Base-by-base conservation (phyloP, 768 basidiomycete species). In the Boletus tylopilopsis region DNA sequence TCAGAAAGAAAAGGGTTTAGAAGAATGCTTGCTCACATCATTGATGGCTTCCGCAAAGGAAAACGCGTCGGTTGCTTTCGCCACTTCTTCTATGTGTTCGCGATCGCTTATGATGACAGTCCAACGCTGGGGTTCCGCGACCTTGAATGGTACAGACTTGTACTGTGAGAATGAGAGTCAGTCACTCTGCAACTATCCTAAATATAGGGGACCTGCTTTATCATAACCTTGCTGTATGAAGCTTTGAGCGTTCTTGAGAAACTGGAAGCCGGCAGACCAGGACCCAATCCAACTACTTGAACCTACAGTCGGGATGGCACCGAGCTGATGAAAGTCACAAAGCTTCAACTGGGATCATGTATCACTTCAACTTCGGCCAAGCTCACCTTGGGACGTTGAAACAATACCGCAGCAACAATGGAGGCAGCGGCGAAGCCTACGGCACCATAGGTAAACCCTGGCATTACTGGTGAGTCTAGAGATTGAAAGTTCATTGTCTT, bases 71-170 rank as follows among this genome's bases (percentile, higher is more conserved):
- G 33, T 6, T 13, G 33, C 33, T 34, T 13, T 34, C 33, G 16
- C 33, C n/a, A 34, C 11, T 8, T 34, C 33, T 6, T 34, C 53
- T 15, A 50, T 11, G 3, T 50, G 48, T 9, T 61, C 46, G 0
- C 53, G 59, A 6, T 61, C 63, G 16, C 59, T 59, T 1, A 73
- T 39, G 13, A 81, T 35, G 23, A 79, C 68, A 0, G 61, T 46
- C 79, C 78, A 80, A n/a, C 59, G 57, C 7, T 33, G 19, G 4
- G 58, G 23, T 2, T 52, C 49, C 0, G 69, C 50, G 6, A 72
- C 50, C 42, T 67, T 29, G 57, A 73, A 75, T 5, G 65, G 48
- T 3, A 49, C 45, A 10, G 44, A 50, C 21, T 63, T 37, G 35
- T 42, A 25, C 48, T 49, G 12, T 16, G 18, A 37, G 2, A 12